phyloP scores from a whole-genome alignment of 139 green algal species.

The Pseudopediastrum boryanum region DNA sequence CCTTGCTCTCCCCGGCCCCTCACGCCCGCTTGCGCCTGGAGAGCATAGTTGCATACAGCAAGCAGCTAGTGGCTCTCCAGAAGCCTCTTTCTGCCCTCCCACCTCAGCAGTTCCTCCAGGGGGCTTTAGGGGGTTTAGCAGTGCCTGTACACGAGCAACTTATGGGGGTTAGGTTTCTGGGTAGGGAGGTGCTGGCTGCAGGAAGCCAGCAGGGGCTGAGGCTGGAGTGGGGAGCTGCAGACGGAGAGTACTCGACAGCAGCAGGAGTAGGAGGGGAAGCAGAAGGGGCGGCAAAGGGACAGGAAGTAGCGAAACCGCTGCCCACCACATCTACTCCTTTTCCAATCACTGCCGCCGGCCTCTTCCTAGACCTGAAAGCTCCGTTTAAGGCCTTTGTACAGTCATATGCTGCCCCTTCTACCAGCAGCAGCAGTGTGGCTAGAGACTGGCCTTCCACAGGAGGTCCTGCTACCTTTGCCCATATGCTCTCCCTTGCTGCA shows the following conservation, averaged over 20 bases:
- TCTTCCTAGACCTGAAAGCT: constrained; percentile 35
- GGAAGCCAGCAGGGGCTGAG: background rate
- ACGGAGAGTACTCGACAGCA: background rate
- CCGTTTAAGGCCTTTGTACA: constrained; percentile 10
- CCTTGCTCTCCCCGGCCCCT: constrained; percentile 1
- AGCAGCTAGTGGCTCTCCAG: background rate
- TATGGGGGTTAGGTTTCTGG: constrained; percentile 8
- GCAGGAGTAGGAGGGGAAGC: background rate
- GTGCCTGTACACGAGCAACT: background rate
- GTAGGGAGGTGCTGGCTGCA: background rate
- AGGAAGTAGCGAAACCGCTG: background rate
- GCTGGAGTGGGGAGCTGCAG: constrained; percentile 1
- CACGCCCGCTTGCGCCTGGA: constrained; percentile 18
- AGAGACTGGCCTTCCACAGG: background rate
- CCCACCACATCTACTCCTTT: constrained; percentile 2
- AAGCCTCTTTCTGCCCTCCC: background rate
- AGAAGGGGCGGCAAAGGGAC: background rate
- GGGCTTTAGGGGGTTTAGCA: background rate
- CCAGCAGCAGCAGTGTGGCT: constrained; percentile 1
- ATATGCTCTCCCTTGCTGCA: constrained; percentile 1
- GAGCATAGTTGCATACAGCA: constrained; percentile 7
- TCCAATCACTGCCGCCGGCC: constrained; percentile 4
- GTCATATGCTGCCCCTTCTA: background rate
- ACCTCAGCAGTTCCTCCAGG: constrained; percentile 2
- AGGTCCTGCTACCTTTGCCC: background rate